Evolutionary conservation across 768 basidiomycete genomes (phyloP).

Genomic region (Pleurotus tuber-regium): DNA sequence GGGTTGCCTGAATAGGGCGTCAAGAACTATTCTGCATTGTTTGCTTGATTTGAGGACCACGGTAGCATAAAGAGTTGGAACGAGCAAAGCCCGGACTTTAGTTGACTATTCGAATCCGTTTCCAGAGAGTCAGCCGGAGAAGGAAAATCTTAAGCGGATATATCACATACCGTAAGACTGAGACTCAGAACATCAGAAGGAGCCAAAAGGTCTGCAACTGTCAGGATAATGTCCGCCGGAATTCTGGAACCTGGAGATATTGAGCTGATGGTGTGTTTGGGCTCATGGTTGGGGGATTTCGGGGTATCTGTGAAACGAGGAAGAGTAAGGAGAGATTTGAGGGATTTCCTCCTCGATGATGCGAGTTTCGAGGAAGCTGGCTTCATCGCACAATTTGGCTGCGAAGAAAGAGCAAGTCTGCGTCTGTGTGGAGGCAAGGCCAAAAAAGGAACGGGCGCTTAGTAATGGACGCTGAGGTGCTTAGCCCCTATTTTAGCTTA

Average conservation of each 20-base stretch:
- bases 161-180: background rate
- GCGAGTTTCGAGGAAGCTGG: too few relatives aligned
- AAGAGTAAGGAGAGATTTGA: background rate
- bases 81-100: background rate
- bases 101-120: background rate
- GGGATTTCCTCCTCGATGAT: too few relatives aligned
- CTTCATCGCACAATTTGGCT: too few relatives aligned
- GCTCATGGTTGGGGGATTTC: background rate
- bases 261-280: background rate
- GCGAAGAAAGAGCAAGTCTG: too few relatives aligned
- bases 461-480: too few relatives aligned
- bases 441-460: too few relatives aligned
- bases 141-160: background rate
- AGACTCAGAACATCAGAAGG: conserved; percentile 7
- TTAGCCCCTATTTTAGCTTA: too few relatives aligned
- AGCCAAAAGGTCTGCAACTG: conserved; percentile 4
- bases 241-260: background rate
- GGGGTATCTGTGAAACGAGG: background rate
- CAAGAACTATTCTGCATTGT: conserved; percentile 34
- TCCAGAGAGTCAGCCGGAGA: background rate
- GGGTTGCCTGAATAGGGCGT: conserved; percentile 31
- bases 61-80: conserved; percentile 35
- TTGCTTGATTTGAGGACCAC: conserved; percentile 42
- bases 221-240: background rate
- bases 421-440: too few relatives aligned